Conservation (phyloP, 805 yeast genomes). For the Teunomyces gatunensis region DNA sequence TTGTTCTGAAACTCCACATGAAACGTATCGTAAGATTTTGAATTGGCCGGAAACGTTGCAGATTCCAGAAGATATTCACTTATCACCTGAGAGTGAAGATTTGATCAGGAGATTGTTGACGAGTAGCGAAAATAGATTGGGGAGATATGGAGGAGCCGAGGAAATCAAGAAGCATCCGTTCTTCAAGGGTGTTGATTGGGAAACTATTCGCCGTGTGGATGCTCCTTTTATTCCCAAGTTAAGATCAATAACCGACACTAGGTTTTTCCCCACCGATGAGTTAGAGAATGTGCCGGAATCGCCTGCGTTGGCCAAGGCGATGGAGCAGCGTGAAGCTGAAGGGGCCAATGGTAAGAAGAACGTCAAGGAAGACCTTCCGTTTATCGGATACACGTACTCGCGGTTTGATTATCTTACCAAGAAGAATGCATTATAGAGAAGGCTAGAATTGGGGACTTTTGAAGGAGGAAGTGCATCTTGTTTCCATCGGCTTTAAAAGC, state of each 20-base stretch:
- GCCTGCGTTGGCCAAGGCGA: conserved; percentile 57
- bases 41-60: conserved; percentile 87
- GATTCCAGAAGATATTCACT: conserved; percentile 89
- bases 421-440: conserved; percentile 52
- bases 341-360: conserved; percentile 43
- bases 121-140: conserved; percentile 74
- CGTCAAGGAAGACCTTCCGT: conserved; percentile 86
- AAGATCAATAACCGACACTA: conserved; percentile 89
- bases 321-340: conserved; percentile 58
- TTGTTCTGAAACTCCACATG: conserved; percentile 92
- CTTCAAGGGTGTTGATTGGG: conserved; percentile 96
- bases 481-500: background rate
- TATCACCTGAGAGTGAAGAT: conserved; percentile 86
- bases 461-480: background rate
- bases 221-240: conserved; percentile 94
- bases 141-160: conserved; percentile 87
- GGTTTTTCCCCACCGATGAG: conserved; percentile 98
- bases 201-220: conserved; percentile 76
- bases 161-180: conserved; percentile 90
- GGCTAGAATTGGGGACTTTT: background rate
- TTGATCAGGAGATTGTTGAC: conserved; percentile 75
- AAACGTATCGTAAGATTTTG: conserved; percentile 85
- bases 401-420: conserved; percentile 89
- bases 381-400: conserved; percentile 95
- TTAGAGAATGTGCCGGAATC: conserved; percentile 91